Base-by-base conservation (phyloP, 2,329 filamentous ascomycete species). In the Fusarium ambrosium region DNA sequence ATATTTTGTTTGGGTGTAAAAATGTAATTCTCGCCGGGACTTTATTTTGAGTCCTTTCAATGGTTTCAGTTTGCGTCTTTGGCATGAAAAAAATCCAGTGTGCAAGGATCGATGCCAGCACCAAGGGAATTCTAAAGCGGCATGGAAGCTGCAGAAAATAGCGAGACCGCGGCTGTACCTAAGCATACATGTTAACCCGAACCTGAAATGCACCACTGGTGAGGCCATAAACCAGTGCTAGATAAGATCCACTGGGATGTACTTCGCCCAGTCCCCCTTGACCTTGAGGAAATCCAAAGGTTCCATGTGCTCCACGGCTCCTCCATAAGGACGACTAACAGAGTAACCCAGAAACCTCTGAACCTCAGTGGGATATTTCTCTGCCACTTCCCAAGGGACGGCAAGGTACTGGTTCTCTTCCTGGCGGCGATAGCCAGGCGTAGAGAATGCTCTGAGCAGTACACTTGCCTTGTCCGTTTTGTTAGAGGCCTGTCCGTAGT, bases 261-360 rank as follows among this genome's bases (percentile, higher is more conserved):
- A 67, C 59, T 67, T 67, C 8, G 59, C 51, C 56, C 32, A 68
- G 29, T 68, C 66, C 6, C 66, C 66, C 66, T 68, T 68, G 22
- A 37, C 66, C 41, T 45, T 58, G 7, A 68, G 51, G 18, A 27
- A 64, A 22, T 68, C 60, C 6, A 64, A 20, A 24, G 53, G 66
- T 11, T 68, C 66, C 60, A 68, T 68, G 13, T 68, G 66, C 34
- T 68, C 66, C n/a, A 68, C 66, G 4, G 32, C 20, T 22, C 66
- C 66, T 22, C 66, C 66, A 20, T 68, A 68, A 37, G 66, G 66
- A 10, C 66, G 66, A 24, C 66, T 68, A 18, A 68, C 53, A 39
- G 14, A 63, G 39, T 60, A 64, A 14, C 65, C 65, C 1, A 68
- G 18, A 10, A 63, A 45, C 16, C 32, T 27, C 29, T 34, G 24